Percentiles rank a stretch among this genome's conserved stretches.
Evolutionary conservation across 805 yeast genomes (phyloP).

Genomic region (Sungouiozyma ichnusensis): DNA sequence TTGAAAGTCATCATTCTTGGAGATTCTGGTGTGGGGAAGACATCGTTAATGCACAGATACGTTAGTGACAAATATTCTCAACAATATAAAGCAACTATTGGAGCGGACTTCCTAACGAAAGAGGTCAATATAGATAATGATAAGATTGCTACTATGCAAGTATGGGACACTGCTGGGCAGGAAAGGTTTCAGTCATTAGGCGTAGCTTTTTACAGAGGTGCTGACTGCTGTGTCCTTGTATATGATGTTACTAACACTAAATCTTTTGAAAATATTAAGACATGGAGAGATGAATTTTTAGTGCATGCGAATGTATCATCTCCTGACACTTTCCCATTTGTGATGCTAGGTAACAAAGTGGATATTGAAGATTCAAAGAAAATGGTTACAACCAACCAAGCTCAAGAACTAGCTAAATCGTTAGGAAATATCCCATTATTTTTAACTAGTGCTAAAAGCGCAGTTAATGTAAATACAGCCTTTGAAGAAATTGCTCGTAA

Average conservation of each 20-base stretch:
- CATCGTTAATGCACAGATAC: conserved; percentile 94
- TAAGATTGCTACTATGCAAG: conserved; percentile 43
- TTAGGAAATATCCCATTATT: conserved; percentile 80
- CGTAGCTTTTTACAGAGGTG: conserved; percentile 94
- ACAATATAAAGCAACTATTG: conserved; percentile 95
- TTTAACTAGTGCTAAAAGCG: conserved; percentile 96
- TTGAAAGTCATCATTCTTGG: conserved; percentile 87
- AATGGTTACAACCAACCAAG: conserved; percentile 49
- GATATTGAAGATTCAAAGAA: conserved; percentile 90
- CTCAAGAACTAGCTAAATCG: conserved; percentile 50
- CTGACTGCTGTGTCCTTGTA: conserved; percentile 94
- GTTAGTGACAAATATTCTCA: conserved; percentile 90
- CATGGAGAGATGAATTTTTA: conserved; percentile 93
- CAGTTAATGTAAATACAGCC: conserved; percentile 89
- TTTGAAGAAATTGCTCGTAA: conserved; percentile 92
- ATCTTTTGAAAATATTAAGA: conserved; percentile 76
- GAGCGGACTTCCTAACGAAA: conserved; percentile 92
- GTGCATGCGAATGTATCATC: conserved; percentile 88
- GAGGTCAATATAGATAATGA: conserved; percentile 78
- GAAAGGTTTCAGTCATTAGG: conserved; percentile 95
- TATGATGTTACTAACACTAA: conserved; percentile 93
- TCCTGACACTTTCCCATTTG: conserved; percentile 94
- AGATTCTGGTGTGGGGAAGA: conserved; percentile 96
- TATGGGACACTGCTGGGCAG: conserved; percentile 99
- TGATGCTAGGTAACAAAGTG: conserved; percentile 87